Base-by-base conservation (phyloP, 305 asterid genomes). In the Striga hermonthica region DNA sequence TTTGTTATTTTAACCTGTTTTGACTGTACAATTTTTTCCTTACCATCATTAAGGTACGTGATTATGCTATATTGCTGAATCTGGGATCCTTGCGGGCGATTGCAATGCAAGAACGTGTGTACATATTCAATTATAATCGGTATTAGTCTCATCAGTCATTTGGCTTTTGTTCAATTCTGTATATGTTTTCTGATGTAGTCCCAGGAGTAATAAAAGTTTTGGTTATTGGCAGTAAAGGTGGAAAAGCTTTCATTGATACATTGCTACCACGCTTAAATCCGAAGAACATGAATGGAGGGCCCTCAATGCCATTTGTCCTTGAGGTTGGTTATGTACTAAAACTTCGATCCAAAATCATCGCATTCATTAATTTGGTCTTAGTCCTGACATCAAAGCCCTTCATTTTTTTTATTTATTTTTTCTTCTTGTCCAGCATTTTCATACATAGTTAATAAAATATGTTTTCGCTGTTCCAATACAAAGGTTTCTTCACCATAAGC, bases 71-170 rank as follows among this genome's bases (percentile, higher is more conserved):
- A 76, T 80, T 93, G 68, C 83, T 93, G 84, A 93, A 93, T 81
- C 78, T 93, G 87, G 97, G 99, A 37, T 83, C 99, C 47, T 75
- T 93, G 66, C 84, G 99, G 64, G 97, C 97, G 64, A 93, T 93
- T 69, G 91, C 79, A 66, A 90, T 88, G 96, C 90, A 85, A 75
- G 95, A 93, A 72, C 64, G 85, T 65, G 96, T 93, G 71, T 82
- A 81, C 74, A 85, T 93, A 85, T 90, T 93, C 78, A 93, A 93
- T 78, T 93, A 90, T 76, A 90, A 88, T 75, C 88, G 97, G 99
- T 93, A 84, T 66, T 39, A 59, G 62, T 45, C 35, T 39, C 44
- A 53, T 49, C 63, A 65, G 41, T 66, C 67, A 52, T 57, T 41
- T 63, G 69, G 66, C 7, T 41, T 71, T 62, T 38, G 62, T 61